phyloP scores from a whole-genome alignment of 2,329 filamentous ascomycete species.

The Aspergillus puulaauensis region DNA sequence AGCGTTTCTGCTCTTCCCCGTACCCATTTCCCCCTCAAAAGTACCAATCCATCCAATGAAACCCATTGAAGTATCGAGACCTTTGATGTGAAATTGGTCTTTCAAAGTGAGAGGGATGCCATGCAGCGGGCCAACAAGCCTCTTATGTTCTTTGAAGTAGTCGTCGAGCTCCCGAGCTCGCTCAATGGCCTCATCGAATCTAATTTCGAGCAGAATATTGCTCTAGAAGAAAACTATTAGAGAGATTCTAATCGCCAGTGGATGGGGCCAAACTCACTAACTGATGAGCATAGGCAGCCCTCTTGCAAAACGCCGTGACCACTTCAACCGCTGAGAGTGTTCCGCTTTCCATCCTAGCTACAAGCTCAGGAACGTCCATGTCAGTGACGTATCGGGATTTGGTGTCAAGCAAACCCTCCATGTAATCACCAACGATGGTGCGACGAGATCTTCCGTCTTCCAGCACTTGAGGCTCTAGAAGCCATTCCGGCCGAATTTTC shows the following conservation, averaged over 20 bases:
- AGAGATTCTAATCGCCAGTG: not conserved
- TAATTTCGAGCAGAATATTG: constrained; percentile 7
- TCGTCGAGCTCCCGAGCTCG: constrained; percentile 5
- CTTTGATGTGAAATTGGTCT: constrained; percentile 10
- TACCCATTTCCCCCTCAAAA: constrained; percentile 5
- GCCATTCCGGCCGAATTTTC: constrained; percentile 9
- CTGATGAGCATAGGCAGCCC: constrained; percentile 11
- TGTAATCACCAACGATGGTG: constrained; percentile 7
- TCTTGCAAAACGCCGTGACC: constrained; percentile 9
- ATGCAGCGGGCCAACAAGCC: constrained; percentile 7
- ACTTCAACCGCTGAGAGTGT: constrained; percentile 6
- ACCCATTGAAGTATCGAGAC: constrained; percentile 8
- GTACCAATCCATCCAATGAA: constrained; percentile 11
- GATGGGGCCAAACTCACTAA: constrained; percentile 2
- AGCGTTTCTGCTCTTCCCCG: not conserved
- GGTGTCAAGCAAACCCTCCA: constrained; percentile 2
- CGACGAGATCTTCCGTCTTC: constrained; percentile 5
- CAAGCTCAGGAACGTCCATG: constrained; percentile 8
- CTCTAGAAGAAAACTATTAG: constrained; percentile 2
- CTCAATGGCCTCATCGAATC: constrained; percentile 9
- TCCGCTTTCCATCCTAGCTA: constrained; percentile 3
- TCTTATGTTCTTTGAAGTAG: constrained; percentile 3
- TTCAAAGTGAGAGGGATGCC: constrained; percentile 9
- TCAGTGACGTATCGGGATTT: constrained; percentile 6
- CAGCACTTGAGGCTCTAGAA: constrained; percentile 6